Percentiles rank a stretch among this genome's conserved stretches.
Conservation (phyloP, 176 grass and related monocot genomes). For the Triticum turgidum region DNA sequence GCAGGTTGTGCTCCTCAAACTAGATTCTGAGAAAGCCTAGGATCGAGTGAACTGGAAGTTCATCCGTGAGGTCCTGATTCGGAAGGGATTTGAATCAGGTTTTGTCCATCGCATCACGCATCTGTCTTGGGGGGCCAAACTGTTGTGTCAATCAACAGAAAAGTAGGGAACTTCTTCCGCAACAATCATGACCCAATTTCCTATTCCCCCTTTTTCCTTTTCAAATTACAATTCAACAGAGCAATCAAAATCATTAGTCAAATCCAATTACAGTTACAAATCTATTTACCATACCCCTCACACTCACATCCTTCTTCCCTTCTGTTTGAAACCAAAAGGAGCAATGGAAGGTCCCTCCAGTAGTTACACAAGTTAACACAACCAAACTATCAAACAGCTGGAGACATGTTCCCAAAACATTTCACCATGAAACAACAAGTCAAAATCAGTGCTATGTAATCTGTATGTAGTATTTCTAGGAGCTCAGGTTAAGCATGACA, state of each 20-base stretch:
- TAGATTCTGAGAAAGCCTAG: too few species aligned
- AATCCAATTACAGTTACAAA: slow-evolving; percentile 18
- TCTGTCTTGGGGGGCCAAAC: too few species aligned
- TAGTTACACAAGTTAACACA: slow-evolving; percentile 35
- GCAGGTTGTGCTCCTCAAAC: too few species aligned
- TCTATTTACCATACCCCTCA: slow-evolving; percentile 7
- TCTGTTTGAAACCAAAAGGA: slow-evolving; percentile 60
- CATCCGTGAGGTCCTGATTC: too few species aligned
- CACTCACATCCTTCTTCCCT: slow-evolving; percentile 14
- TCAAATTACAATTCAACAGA: not conserved
- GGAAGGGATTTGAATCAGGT: too few species aligned
- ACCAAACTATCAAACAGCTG: not conserved
- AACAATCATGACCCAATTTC: too few species aligned
- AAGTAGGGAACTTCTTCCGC: too few species aligned
- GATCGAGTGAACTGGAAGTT: too few species aligned
- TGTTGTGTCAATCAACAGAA: too few species aligned
- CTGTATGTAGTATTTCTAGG: not conserved
- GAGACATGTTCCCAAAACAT: not conserved
- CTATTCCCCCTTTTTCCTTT: not conserved
- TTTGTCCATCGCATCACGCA: too few species aligned
- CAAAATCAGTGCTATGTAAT: slow-evolving; percentile 37
- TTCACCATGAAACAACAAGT: slow-evolving; percentile 22
- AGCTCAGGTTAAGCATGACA: slow-evolving; percentile 60
- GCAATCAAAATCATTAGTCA: not conserved
- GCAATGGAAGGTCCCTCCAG: slow-evolving; percentile 28